Percentiles rank a stretch among this genome's conserved stretches.
These are phyloP conservation scores for Zoysia pacifica DNA, from an alignment of 176 grass and related monocot species.

Conservation along the genomic window DNA sequence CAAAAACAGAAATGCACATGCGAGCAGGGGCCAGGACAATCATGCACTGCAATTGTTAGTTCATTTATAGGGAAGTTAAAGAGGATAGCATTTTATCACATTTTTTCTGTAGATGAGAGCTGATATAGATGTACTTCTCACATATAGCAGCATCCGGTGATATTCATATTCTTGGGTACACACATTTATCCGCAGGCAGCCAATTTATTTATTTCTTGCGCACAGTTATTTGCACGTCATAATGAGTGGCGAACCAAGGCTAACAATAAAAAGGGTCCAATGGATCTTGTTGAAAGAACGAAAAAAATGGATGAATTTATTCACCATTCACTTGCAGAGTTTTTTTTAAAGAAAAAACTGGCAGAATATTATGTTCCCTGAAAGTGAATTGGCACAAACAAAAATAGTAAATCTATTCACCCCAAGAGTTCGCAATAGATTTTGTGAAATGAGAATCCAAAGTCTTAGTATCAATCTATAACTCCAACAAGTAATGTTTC, in stretches of 20 bases:
- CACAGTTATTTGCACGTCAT: background rate
- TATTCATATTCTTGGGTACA: background rate
- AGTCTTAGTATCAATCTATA: background rate
- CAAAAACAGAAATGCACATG: background rate
- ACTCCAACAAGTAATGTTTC: background rate
- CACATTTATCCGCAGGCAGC: background rate
- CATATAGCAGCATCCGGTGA: background rate
- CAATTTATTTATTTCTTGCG: background rate
- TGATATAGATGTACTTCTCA: conserved; percentile 8
- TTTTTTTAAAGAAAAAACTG: background rate
- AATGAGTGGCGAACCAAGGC: background rate
- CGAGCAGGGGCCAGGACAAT: background rate
- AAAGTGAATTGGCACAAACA: background rate
- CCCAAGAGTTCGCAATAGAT: background rate
- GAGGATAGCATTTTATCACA: background rate
- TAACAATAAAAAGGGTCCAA: background rate
- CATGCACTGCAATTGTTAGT: background rate
- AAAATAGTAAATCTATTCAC: background rate
- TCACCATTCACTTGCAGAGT: background rate
- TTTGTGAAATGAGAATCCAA: background rate
- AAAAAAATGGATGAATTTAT: background rate
- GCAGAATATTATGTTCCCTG: background rate
- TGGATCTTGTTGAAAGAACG: background rate
- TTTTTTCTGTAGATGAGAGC: background rate
- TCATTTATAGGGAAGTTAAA: background rate